Percentiles rank a stretch among this genome's conserved stretches.
Conservation (phyloP, 208 protist genomes). For the Leishmania mexicana region DNA sequence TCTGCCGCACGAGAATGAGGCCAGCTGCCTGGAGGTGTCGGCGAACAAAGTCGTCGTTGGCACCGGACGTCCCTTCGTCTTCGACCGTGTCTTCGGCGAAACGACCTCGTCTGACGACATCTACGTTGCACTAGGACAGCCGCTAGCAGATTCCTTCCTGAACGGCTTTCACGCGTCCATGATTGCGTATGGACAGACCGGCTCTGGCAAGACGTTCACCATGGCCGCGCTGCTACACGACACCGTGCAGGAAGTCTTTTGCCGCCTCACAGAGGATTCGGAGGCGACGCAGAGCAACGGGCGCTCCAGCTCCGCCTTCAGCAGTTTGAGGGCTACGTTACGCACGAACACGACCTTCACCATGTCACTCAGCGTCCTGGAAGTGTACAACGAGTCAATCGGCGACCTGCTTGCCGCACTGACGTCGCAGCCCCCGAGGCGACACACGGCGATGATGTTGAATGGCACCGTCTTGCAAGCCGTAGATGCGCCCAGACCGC, state of each 20-base stretch:
- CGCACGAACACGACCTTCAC: constrained; percentile 16
- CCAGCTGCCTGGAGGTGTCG: constrained; percentile 49
- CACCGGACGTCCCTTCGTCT: constrained; percentile 85
- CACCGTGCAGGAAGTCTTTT: constrained; percentile 90
- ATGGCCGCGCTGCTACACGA: constrained; percentile 76
- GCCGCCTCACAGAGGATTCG: constrained; percentile 54
- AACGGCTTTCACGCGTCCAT: constrained; percentile 92
- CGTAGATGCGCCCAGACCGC: not conserved
- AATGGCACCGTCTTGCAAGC: not conserved
- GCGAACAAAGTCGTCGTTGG: constrained; percentile 86
- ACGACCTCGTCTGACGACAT: constrained; percentile 61
- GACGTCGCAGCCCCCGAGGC: not conserved
- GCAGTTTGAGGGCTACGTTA: not conserved
- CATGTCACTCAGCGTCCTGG: constrained; percentile 77
- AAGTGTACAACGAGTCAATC: constrained; percentile 95
- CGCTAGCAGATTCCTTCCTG: constrained; percentile 80
- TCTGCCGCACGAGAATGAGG: constrained; percentile 62
- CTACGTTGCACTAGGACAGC: constrained; percentile 73
- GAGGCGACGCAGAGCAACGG: not conserved
- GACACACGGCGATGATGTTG: too few species aligned
- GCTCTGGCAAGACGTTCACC: constrained; percentile 95
- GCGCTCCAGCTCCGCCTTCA: not conserved
- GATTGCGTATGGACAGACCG: constrained; percentile 96
- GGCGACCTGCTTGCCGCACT: constrained; percentile 75
- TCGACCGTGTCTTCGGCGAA: constrained; percentile 89